Evolutionary conservation across 768 basidiomycete species (phyloP).

Genomic region (Suillus subaureus): DNA sequence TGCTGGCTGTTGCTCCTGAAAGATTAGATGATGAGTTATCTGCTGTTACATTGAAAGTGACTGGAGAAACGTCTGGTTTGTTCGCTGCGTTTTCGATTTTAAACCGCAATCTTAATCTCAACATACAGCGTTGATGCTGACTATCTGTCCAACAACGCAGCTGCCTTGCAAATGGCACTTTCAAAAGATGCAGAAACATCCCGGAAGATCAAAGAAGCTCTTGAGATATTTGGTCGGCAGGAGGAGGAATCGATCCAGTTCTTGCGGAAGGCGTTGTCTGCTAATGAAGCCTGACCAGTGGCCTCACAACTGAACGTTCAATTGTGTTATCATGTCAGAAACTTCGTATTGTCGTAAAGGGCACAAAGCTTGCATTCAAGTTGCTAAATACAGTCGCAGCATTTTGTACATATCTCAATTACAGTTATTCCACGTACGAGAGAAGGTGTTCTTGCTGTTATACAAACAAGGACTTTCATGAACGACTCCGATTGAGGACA

Average conservation of each 20-base stretch:
- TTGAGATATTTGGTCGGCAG: slow-evolving; percentile 44
- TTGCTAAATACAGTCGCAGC: not conserved
- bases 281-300: slow-evolving; percentile 1
- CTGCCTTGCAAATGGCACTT: slow-evolving; percentile 39
- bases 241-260: slow-evolving; percentile 43
- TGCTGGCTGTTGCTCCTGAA: not conserved
- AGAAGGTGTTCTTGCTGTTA: not conserved
- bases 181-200: slow-evolving; percentile 39
- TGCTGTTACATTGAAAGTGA: not conserved
- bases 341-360: not conserved
- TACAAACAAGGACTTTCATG: not conserved
- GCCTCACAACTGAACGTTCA: not conserved
- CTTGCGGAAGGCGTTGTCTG: slow-evolving; percentile 14
- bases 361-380: not conserved
- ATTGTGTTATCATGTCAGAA: not conserved
- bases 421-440: not conserved
- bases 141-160: slow-evolving; percentile 39
- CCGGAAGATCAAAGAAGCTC: slow-evolving; percentile 47
- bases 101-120: not conserved
- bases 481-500: not conserved
- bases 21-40: slow-evolving; percentile 13
- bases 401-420: not conserved
- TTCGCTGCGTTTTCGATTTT: not conserved
- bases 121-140: slow-evolving; percentile 23
- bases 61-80: not conserved